Base-by-base conservation (phyloP, 2,329 filamentous ascomycete species). In the Aurifilum marmelostoma region DNA sequence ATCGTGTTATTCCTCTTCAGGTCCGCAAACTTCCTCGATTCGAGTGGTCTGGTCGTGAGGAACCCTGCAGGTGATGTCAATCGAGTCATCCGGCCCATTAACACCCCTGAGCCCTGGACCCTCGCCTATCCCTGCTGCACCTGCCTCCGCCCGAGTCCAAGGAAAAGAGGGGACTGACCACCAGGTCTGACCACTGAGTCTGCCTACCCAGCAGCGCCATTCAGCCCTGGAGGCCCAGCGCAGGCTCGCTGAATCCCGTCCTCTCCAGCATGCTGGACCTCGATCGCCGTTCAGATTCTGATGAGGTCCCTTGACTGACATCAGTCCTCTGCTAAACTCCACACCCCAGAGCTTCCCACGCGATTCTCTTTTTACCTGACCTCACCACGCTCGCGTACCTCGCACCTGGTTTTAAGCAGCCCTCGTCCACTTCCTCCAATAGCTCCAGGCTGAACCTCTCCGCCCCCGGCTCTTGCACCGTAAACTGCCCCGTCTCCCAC, bases 21-120 rank as follows among this genome's bases (percentile, higher is more conserved):
- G 24, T 39, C 21, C 60, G 12, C 39, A 50, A n/a, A 32, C 27
- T 41, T 27, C 37, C 37, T 62, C 34, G 34, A 43, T 39, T 43
- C 37, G 59, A 62, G 59, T 43, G 59, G 37, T 27, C n/a, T 27
- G 47, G 21, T 18, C 12, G 39, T 37, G 64, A 58, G 24, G 7
- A 52, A 5, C 34, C 47, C 32, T 63, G 63, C 65, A 66, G 50
- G 63, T 65, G 63, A 65, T 65, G 63, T 65, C 50, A 65, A 52
- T 61, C 56, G 65, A 61, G 65, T 66, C 68, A 70, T 47, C 68
- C 63, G 66, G 34, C 27, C 34, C 37, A 34, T 62, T 37, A 37
- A 62, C 59, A 43, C 34, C 56, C 29, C 29, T 32, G n/a, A 60
- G 21, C 24, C 18, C 24, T n/a, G 29, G 18, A 7, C 61, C 39